A percentile compares a stretch with the other conserved stretches of the same genome.
Conservation (phyloP, 305 asterid species). For the Solanum hybrid region DNA sequence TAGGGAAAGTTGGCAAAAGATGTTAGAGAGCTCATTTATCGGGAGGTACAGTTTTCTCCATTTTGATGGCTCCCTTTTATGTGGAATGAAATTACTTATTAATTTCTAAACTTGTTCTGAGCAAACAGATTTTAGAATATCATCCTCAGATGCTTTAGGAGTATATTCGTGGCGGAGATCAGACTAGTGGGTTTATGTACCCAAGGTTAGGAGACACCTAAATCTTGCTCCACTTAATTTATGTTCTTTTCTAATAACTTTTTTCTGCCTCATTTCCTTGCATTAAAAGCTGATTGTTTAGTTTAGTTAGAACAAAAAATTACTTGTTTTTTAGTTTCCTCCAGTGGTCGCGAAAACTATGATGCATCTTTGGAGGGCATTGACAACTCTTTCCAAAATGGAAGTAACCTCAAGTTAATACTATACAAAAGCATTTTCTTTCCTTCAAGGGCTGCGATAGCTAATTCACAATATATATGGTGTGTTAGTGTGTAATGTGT, state of each 20-base stretch:
- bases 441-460: neutral
- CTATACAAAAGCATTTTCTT: neutral
- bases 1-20: constrained; percentile 61
- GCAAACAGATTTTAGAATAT: constrained; percentile 60
- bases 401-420: neutral
- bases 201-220: constrained; percentile 44
- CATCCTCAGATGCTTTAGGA: constrained; percentile 82
- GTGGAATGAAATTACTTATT: neutral
- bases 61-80: constrained; percentile 4
- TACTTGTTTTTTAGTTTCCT: neutral
- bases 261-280: neutral
- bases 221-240: neutral
- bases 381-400: neutral
- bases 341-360: neutral
- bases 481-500: neutral
- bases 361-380: neutral
- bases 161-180: constrained; percentile 58
- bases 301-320: neutral
- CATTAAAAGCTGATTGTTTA: neutral
- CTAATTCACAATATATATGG: neutral
- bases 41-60: constrained; percentile 37
- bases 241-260: neutral
- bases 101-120: constrained; percentile 4
- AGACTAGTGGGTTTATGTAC: constrained; percentile 70
- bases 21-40: constrained; percentile 63